Base-by-base conservation (phyloP, 225 moss, liverwort and hornwort genomes). In the Ulota crispa region DNA sequence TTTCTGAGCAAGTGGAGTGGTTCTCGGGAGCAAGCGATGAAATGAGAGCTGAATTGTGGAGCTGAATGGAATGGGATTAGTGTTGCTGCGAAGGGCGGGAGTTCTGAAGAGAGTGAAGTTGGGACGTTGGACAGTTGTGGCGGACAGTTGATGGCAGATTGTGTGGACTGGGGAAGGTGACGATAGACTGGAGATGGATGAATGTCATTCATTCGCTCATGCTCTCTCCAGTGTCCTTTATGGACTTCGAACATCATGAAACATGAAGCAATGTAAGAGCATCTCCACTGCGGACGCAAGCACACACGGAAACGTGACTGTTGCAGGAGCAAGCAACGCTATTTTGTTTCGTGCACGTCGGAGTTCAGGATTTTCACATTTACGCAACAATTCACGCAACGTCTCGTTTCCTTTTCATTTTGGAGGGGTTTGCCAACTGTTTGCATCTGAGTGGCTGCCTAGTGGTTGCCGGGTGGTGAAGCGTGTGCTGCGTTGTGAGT, bases 131-230 rank as follows among this genome's bases (percentile, higher is more conserved):
- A 57, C 21, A 59, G 80, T 13, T 77, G 78, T 66, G 79, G 85
- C 62, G 79, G 47, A 72, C 71, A 80, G 28, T 0, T 2, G 43
- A 70, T 39, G 34, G 1, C 65, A 36, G 74, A 52, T 43, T 82
- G 85, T 82, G 87, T 88, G 87, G 87, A 65, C 79, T 76, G 71
- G 12, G 84, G 78, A 37, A 64, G 64, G 73, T 62, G 80, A 66
- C 72, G 77, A 80, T 72, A 55, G 69, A 12, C 81, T 68, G 13
- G 8, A 6, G 3, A 1, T 34, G 77, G 67, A 80, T 74, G 84
- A 69, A 81, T 50, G 74, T 16, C 4, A 34, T 39, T 26, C 52
- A 13, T 18, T 42, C 50, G 18, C 13, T 52, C 7, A 1, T 9
- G 16, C 72, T 1, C 72, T 63, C 27, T 34, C 8, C 5, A n/a